Evolutionary conservation across 371 early-diverging fungal species (phyloP).

Genomic region (Rhizopus delemar): DNA sequence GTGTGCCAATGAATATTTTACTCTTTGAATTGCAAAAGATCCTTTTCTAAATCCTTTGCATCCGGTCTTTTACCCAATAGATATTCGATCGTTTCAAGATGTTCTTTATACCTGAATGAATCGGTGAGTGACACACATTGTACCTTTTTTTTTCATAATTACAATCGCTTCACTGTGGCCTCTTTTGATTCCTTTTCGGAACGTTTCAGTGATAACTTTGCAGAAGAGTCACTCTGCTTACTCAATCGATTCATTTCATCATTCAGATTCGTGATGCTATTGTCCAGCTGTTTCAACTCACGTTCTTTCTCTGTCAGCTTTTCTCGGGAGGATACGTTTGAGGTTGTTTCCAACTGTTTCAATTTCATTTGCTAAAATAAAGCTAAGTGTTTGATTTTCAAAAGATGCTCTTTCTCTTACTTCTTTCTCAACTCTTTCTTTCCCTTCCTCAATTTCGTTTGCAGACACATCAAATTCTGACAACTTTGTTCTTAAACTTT

Average conservation of each 20-base stretch:
- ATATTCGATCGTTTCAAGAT: slow-evolving; percentile 32
- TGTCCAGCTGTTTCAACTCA: slow-evolving; percentile 31
- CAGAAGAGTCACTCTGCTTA: slow-evolving; percentile 59
- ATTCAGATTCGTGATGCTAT: slow-evolving; percentile 28
- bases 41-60: slow-evolving; percentile 30
- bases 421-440: slow-evolving; percentile 9
- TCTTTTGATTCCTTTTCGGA: slow-evolving; percentile 46
- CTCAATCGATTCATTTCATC: slow-evolving; percentile 57
- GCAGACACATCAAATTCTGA: slow-evolving; percentile 4
- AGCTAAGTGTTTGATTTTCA: neutral
- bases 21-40: slow-evolving; percentile 16
- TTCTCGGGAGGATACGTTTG: neutral
- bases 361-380: slow-evolving; percentile 7
- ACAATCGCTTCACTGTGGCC: slow-evolving; percentile 28
- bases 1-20: neutral
- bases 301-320: slow-evolving; percentile 30
- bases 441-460: slow-evolving; percentile 6
- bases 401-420: slow-evolving; percentile 3
- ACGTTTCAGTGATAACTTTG: slow-evolving; percentile 55
- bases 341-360: neutral
- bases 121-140: neutral
- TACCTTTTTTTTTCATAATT: neutral
- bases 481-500: slow-evolving; percentile 3
- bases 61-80: slow-evolving; percentile 30
- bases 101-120: slow-evolving; percentile 15